Evolutionary conservation across 2,329 filamentous ascomycete species (phyloP).

Genomic region (Verticillium alfalfae): DNA sequence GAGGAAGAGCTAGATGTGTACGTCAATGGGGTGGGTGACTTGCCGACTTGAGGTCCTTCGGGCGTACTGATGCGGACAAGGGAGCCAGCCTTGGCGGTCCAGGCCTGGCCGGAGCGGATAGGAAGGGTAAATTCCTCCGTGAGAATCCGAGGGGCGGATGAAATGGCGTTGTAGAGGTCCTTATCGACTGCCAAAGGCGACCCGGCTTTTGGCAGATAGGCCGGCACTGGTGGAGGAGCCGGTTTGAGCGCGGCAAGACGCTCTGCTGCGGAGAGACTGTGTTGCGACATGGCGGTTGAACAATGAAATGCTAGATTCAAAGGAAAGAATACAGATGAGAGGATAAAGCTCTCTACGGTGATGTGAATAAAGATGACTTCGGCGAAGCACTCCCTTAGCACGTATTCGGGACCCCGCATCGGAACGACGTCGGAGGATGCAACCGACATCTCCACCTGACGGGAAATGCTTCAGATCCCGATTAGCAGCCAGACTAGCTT

Average conservation of each 20-base stretch:
- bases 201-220: conserved; percentile 37
- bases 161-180: conserved; percentile 55
- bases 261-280: neutral
- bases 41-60: conserved; percentile 68
- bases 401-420: neutral
- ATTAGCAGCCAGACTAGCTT: no score
- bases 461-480: neutral
- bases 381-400: no score
- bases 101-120: conserved; percentile 69
- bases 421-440: neutral
- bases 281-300: neutral
- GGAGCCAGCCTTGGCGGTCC: conserved; percentile 61
- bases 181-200: conserved; percentile 39
- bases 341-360: neutral
- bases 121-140: conserved; percentile 57
- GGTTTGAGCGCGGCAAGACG: conserved; percentile 12
- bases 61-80: conserved; percentile 72
- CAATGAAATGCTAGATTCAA: neutral
- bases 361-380: no score
- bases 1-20: neutral
- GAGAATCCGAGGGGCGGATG: conserved; percentile 34
- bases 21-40: conserved; percentile 7
- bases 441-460: neutral
- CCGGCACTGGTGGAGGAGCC: conserved; percentile 41
- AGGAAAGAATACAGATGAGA: neutral